Evolutionary conservation across 768 basidiomycete species (phyloP), one percentile per base, ranked within the genome.

Genomic region (Botryobasidium botryosum): DNA sequence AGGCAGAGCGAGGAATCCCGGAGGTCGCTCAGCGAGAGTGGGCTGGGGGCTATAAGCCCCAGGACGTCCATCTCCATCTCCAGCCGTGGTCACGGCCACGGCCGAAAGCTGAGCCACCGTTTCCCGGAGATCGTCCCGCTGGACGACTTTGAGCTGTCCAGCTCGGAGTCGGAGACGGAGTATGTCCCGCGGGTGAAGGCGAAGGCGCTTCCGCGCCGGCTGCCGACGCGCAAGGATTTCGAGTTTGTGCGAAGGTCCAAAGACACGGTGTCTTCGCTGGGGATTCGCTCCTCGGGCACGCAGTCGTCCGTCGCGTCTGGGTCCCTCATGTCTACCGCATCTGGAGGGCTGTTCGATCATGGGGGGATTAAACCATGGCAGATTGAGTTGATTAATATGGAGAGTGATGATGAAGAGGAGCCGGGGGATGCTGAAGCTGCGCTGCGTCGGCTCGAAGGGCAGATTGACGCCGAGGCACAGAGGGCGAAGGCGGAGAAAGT

Each of bases 391-490:
- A 52, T 50, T n/a, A 44, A 65, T 83, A 67, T 86, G 8, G 79
- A 84, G 51, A 79, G 73, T 49, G 75, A 82, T 44, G 80, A 70
- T 20, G 84, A 78, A 47, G 57, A 57, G 17, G 68, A 62, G 15
- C 51, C 53, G 2, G 85, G 85, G 1, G 86, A 83, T 53, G 79
- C 83, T 15, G 85, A 87, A 26, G 81, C 75, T 5, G 87, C 90
- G 15, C 58, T 94, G 50, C 66, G 71, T 20, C 66, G 80, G 10
- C 68, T 94, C 31, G 87, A 92, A 59, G 90, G 87, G 0, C 76
- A 86, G 56, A 82, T 90, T 44, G 85, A 86, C 57, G 71, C 71
- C 0, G 65, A 74, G 48, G 70, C 72, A 55, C 73, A 79, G 56
- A 66, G 73, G 50, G 79, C 75, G 52, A 84, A 78, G 53, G 71